phyloP scores from a whole-genome alignment of 371 early-diverging fungal species.

The Catenaria anguillulae region DNA sequence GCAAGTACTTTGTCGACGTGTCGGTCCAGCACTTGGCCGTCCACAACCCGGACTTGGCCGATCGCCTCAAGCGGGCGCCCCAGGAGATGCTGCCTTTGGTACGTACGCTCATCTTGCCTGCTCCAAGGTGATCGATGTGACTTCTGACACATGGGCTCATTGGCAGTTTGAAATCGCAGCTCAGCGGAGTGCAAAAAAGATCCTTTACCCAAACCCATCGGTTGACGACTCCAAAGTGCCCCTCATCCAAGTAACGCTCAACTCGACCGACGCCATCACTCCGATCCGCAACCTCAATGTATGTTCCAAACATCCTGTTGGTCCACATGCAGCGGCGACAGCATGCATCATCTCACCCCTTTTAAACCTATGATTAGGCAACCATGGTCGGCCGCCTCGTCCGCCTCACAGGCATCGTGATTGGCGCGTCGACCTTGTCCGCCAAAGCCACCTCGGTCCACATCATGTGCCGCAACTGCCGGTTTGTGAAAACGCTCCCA shows the following conservation, averaged over 20 bases:
- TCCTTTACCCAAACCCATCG: slow-evolving; percentile 32
- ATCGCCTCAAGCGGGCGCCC: slow-evolving; percentile 57
- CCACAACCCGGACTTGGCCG: slow-evolving; percentile 66
- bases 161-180: slow-evolving; percentile 73
- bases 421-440: slow-evolving; percentile 31
- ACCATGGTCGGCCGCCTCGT: slow-evolving; percentile 36
- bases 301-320: slow-evolving; percentile 49
- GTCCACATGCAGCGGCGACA: background rate
- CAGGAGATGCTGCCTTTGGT: slow-evolving; percentile 67
- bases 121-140: background rate
- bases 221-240: slow-evolving; percentile 27
- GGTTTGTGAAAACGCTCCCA: slow-evolving; percentile 88
- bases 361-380: background rate
- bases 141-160: no score
- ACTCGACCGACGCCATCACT: slow-evolving; percentile 29
- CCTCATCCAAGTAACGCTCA: slow-evolving; percentile 76
- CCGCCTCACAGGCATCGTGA: slow-evolving; percentile 90
- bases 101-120: slow-evolving; percentile 12
- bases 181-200: slow-evolving; percentile 46
- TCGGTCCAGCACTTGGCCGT: slow-evolving; percentile 66
- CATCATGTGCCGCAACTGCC: slow-evolving; percentile 90
- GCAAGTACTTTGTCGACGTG: slow-evolving; percentile 64
- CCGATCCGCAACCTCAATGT: slow-evolving; percentile 81
- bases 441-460: slow-evolving; percentile 91
- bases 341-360: background rate